Conservation (phyloP, 352 stramenopile species). For the Pythium rhizo-oryzae region DNA sequence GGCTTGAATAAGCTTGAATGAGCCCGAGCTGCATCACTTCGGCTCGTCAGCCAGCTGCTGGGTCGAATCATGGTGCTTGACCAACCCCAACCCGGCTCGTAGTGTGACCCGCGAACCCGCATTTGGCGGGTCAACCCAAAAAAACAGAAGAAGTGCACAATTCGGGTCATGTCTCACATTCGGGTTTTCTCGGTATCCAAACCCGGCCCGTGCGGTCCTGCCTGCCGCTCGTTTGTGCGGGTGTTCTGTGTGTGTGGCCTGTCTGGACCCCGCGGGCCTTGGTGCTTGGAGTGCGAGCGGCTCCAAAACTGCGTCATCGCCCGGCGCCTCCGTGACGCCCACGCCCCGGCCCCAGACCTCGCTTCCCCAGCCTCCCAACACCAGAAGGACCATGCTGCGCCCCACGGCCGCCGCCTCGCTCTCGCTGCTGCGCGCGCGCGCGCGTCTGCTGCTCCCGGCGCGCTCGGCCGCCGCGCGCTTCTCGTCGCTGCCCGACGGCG, state of each 20-base stretch:
- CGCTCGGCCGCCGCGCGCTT: conserved; percentile 25
- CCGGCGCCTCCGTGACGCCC: conserved; percentile 16
- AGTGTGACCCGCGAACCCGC: neutral
- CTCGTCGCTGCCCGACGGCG: conserved; percentile 69
- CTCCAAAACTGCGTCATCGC: conserved; percentile 28
- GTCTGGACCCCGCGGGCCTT: conserved; percentile 21
- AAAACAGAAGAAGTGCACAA: too few relatives aligned
- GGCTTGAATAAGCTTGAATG: conserved; percentile 18
- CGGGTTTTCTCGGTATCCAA: neutral
- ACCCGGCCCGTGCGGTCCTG: neutral
- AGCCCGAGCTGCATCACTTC: neutral
- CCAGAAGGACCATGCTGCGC: conserved; percentile 16
- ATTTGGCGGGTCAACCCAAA: neutral
- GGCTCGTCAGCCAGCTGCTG: neutral
- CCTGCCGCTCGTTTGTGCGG: conserved; percentile 22
- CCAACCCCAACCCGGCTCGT: conserved; percentile 7
- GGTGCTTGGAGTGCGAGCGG: conserved; percentile 23
- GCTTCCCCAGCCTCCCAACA: too few relatives aligned
- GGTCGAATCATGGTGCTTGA: neutral
- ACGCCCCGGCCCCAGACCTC: neutral
- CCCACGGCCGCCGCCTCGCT: conserved; percentile 13
- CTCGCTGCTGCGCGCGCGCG: conserved; percentile 12
- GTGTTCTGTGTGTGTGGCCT: too few relatives aligned
- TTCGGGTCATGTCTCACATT: neutral
- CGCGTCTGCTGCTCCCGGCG: neutral